Percentiles rank a stretch among this genome's conserved stretches.
phyloP scores from a whole-genome alignment of 352 stramenopile species.

The Globisporangium orthogonon region DNA sequence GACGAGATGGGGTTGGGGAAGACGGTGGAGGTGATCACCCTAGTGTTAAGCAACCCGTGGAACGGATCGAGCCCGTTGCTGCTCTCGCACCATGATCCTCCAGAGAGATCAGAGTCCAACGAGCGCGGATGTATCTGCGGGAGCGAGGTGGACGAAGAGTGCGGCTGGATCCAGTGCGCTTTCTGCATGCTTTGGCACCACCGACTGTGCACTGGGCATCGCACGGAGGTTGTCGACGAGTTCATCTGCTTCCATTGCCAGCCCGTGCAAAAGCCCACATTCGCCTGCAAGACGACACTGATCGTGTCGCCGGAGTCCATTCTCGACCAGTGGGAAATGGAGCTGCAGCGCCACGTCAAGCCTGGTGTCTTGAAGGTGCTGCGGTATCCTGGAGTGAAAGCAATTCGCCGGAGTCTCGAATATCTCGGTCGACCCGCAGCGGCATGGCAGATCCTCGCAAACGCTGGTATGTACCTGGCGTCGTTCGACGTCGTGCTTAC shows the following conservation, averaged over 20 bases:
- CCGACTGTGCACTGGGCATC: constrained; percentile 46
- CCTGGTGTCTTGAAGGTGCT: constrained; percentile 39
- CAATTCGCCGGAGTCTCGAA: constrained; percentile 25
- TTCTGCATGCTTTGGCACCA: constrained; percentile 59
- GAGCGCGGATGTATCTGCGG: constrained; percentile 51
- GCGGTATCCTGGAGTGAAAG: constrained; percentile 49
- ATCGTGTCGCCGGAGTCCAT: constrained; percentile 92
- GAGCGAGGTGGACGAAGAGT: constrained; percentile 21
- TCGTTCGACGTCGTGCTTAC: constrained; percentile 89
- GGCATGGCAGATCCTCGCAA: constrained; percentile 52
- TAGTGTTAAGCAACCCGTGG: constrained; percentile 40
- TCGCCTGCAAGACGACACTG: constrained; percentile 77
- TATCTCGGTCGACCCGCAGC: constrained; percentile 22
- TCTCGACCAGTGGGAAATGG: constrained; percentile 84
- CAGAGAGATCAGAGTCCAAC: not conserved
- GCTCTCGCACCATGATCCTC: constrained; percentile 19
- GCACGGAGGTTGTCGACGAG: not conserved
- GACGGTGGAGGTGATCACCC: constrained; percentile 75
- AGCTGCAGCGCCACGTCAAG: constrained; percentile 80
- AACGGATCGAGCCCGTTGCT: constrained; percentile 29
- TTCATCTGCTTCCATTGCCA: constrained; percentile 74
- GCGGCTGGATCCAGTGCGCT: constrained; percentile 43
- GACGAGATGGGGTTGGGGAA: constrained; percentile 92
- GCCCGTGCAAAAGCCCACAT: constrained; percentile 23
- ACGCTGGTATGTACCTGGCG: constrained; percentile 38